Conservation (phyloP, 2,329 filamentous ascomycete genomes). For the Xylariales sp. region DNA sequence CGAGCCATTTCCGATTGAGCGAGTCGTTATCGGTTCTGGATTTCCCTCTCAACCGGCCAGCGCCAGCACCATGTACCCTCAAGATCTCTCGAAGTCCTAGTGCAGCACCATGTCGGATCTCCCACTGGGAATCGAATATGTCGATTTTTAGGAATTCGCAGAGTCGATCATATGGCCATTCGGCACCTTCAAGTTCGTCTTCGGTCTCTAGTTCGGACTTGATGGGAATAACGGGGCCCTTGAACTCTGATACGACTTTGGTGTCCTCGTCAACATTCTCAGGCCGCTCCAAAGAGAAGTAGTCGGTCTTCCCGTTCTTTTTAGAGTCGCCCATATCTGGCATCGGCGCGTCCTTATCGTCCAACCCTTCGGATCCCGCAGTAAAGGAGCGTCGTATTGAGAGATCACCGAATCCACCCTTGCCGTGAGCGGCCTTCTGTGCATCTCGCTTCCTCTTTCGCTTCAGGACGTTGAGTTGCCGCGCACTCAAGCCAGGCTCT, state of each 20-base stretch:
- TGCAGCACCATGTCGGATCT: slow-evolving; percentile 90
- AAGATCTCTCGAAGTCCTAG: slow-evolving; percentile 92
- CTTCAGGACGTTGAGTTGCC: slow-evolving; percentile 91
- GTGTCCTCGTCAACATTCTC: slow-evolving; percentile 78
- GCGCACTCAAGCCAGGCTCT: slow-evolving; percentile 75
- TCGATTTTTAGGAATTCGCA: slow-evolving; percentile 93
- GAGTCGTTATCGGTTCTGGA: slow-evolving; percentile 68
- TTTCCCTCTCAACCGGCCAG: slow-evolving; percentile 71
- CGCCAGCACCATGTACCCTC: slow-evolving; percentile 84
- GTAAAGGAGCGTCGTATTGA: slow-evolving; percentile 61
- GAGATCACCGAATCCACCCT: slow-evolving; percentile 84
- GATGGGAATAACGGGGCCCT: slow-evolving; percentile 73
- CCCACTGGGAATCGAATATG: slow-evolving; percentile 90
- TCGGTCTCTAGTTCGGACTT: slow-evolving; percentile 83
- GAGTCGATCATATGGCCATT: slow-evolving; percentile 92
- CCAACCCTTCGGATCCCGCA: slow-evolving; percentile 56
- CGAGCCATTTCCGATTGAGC: slow-evolving; percentile 80
- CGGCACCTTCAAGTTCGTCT: slow-evolving; percentile 68
- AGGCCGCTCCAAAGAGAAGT: slow-evolving; percentile 82
- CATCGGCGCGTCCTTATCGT: slow-evolving; percentile 56
- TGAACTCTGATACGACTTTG: slow-evolving; percentile 93
- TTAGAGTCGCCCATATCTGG: slow-evolving; percentile 47
- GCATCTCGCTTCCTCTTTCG: slow-evolving; percentile 88
- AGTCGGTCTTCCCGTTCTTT: slow-evolving; percentile 68
- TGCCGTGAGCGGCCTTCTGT: slow-evolving; percentile 79